Conservation (phyloP, 805 yeast species). For the Yamadazyma olivae region DNA sequence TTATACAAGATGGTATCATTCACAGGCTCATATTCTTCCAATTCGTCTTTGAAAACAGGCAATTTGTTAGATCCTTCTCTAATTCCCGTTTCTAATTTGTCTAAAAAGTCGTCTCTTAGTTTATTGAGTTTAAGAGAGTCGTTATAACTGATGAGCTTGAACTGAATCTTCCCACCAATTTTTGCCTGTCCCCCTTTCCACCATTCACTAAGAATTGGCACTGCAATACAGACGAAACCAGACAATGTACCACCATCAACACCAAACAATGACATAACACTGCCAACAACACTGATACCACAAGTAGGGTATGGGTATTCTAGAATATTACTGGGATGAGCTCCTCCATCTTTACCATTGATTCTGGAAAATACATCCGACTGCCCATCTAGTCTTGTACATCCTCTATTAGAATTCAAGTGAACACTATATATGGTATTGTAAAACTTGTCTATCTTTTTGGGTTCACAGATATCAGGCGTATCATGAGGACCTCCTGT, state of each 20-base stretch:
- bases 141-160: constrained; percentile 56
- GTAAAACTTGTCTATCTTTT: constrained; percentile 64
- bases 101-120: constrained; percentile 6
- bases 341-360: constrained; percentile 96
- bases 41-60: constrained; percentile 9
- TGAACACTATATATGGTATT: constrained; percentile 76
- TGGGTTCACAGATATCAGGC: constrained; percentile 61
- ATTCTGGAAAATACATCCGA: constrained; percentile 96
- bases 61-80: constrained; percentile 63
- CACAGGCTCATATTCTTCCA: constrained; percentile 8
- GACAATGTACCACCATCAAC: constrained; percentile 98
- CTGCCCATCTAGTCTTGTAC: constrained; percentile 91
- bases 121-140: constrained; percentile 9
- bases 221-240: constrained; percentile 96
- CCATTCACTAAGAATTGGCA: constrained; percentile 90
- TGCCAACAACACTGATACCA: constrained; percentile 96
- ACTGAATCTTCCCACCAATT: constrained; percentile 83
- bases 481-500: constrained; percentile 90
- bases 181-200: constrained; percentile 98
- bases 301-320: constrained; percentile 96
- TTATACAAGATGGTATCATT: constrained; percentile 7
- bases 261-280: constrained; percentile 93
- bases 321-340: constrained; percentile 96
- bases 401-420: constrained; percentile 94
- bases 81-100: constrained; percentile 23